Percentiles rank a stretch among this genome's conserved stretches.
phyloP scores from a whole-genome alignment of 768 basidiomycete species.

The Hypholoma fasciculare region DNA sequence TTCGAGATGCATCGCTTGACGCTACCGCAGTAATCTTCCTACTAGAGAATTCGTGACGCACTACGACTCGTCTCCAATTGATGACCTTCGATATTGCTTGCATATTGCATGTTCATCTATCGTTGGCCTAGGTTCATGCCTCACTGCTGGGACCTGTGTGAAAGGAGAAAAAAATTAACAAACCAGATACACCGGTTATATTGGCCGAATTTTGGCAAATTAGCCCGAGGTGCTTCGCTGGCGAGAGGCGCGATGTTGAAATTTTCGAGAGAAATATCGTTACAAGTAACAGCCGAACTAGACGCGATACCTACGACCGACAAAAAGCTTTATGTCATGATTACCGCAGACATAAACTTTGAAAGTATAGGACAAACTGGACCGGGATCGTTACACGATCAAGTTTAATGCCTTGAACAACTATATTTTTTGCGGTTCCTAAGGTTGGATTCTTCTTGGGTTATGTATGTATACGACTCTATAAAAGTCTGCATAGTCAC shows the following conservation, averaged over 20 bases:
- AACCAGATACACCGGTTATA: conserved; percentile 34
- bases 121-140: background rate
- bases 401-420: conserved; percentile 40
- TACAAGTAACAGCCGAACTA: conserved; percentile 46
- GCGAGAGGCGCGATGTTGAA: conserved; percentile 40
- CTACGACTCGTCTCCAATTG: too few species aligned
- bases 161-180: background rate
- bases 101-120: too few species aligned
- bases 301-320: conserved; percentile 37
- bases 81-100: too few species aligned
- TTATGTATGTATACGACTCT: background rate
- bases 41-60: too few species aligned
- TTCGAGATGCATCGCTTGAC: too few species aligned
- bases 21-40: too few species aligned
- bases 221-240: conserved; percentile 33
- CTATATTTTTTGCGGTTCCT: conserved; percentile 48
- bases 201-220: conserved; percentile 49
- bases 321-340: background rate
- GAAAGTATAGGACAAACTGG: conserved; percentile 30
- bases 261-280: conserved; percentile 39
- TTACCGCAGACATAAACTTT: too few species aligned
- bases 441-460: background rate
- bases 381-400: conserved; percentile 47
- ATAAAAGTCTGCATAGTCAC: conserved; percentile 24
- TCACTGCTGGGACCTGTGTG: background rate